A percentile compares a stretch with the other conserved stretches of the same genome.
phyloP scores from a whole-genome alignment of 1,284 basidiomycete genomes.

The Vanrija pseudolonga region DNA sequence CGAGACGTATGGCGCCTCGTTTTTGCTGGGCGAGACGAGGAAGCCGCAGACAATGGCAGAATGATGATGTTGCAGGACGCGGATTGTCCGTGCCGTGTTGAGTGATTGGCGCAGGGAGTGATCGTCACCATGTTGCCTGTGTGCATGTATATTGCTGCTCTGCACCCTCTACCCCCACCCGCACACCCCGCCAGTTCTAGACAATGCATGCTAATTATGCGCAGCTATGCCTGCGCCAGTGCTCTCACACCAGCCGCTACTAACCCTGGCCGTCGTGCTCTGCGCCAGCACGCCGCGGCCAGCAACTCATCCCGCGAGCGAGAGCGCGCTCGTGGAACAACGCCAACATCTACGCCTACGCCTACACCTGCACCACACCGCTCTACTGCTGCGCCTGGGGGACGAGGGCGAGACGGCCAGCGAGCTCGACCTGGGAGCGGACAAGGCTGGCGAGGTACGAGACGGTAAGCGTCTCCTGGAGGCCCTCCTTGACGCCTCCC shows the following conservation, averaged over 20 bases:
- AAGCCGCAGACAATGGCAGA: too few species aligned
- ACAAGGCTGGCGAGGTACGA: conserved; percentile 93
- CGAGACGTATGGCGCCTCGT: too few species aligned
- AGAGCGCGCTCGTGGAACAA: too few species aligned
- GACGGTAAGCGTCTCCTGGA: conserved; percentile 86
- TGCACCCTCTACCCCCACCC: too few species aligned
- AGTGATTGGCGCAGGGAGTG: too few species aligned
- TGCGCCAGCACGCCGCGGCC: too few species aligned
- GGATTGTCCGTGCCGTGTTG: too few species aligned
- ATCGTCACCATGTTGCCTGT: too few species aligned
- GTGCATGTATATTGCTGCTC: too few species aligned
- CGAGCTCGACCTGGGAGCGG: conserved; percentile 89
- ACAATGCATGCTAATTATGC: background rate
- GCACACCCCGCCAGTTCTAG: background rate
- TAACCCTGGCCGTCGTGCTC: background rate
- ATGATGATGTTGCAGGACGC: too few species aligned
- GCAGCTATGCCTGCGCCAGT: background rate
- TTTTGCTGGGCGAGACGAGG: too few species aligned
- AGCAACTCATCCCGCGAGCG: too few species aligned
- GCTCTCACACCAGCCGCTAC: background rate
- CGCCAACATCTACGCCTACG: background rate
- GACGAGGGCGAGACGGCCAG: conserved; percentile 79
- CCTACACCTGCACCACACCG: background rate
- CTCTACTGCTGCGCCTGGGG: conserved; percentile 30
- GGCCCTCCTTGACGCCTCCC: conserved; percentile 46